Conservation (phyloP, 257 asterid genomes). For the Solanum etuberosum region DNA sequence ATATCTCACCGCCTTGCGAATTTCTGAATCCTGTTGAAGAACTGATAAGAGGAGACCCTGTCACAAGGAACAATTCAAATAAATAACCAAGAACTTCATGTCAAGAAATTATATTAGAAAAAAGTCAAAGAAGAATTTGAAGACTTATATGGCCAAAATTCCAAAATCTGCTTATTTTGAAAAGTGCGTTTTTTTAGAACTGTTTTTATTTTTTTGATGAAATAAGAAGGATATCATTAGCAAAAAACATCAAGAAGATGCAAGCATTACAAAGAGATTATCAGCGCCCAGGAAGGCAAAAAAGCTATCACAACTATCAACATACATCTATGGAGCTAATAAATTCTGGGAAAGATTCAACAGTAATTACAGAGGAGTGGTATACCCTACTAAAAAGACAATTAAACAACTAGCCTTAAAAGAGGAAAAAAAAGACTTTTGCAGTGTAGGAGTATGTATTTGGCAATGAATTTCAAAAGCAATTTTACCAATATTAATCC, state of each 20-base stretch:
- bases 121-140: background rate
- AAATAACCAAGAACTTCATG: background rate
- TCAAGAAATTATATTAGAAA: background rate
- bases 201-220: background rate
- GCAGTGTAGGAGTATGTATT: background rate
- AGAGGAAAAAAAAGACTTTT: background rate
- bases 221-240: no score
- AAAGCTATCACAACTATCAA: no score
- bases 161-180: background rate
- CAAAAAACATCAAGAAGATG: no score
- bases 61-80: conserved; percentile 8
- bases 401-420: no score
- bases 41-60: conserved; percentile 83
- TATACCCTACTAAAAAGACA: no score
- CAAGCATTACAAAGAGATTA: no score
- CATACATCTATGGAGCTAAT: no score
- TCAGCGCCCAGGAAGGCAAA: no score
- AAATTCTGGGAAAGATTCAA: no score
- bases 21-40: conserved; percentile 87
- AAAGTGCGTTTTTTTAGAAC: background rate
- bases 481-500: background rate
- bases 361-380: no score
- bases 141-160: background rate
- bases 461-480: background rate
- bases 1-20: conserved; percentile 77